Conservation (phyloP, 2,329 filamentous ascomycete species). For the Pseudocercospora eumusae region DNA sequence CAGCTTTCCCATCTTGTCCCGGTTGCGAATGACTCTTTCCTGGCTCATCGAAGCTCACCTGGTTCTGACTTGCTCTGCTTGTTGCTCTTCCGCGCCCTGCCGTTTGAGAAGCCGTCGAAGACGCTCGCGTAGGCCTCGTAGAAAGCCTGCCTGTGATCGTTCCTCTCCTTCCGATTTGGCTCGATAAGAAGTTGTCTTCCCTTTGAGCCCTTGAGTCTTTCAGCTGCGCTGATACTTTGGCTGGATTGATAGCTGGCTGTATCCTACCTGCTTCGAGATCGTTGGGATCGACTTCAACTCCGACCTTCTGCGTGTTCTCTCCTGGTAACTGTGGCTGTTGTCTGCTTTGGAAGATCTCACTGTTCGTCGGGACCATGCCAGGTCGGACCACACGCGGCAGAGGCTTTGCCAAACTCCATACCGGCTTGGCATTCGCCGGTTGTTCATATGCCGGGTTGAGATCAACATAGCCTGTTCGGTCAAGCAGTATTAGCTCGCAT, state of each 20-base stretch:
- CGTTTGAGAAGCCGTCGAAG: constrained; percentile 30
- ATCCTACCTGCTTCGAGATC: constrained; percentile 49
- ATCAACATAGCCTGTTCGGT: constrained; percentile 48
- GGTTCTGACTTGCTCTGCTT: constrained; percentile 19
- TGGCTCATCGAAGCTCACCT: constrained; percentile 36
- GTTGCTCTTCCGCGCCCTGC: constrained; percentile 21
- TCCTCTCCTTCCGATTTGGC: constrained; percentile 26
- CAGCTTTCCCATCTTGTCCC: constrained; percentile 19
- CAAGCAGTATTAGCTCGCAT: neutral
- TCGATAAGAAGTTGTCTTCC: constrained; percentile 33
- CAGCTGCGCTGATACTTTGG: constrained; percentile 49
- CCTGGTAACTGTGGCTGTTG: constrained; percentile 28
- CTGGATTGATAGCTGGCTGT: constrained; percentile 41
- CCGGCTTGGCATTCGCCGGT: constrained; percentile 50
- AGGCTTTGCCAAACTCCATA: constrained; percentile 58
- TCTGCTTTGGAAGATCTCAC: constrained; percentile 40
- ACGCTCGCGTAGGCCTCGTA: constrained; percentile 26
- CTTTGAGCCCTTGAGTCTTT: constrained; percentile 49
- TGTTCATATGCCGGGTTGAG: constrained; percentile 59
- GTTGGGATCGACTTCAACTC: constrained; percentile 45
- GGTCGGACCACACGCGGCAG: constrained; percentile 56
- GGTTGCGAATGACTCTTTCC: neutral
- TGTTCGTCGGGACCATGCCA: constrained; percentile 53
- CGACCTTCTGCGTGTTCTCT: constrained; percentile 34
- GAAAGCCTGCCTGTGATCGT: constrained; percentile 24